Percentiles rank a stretch among this genome's conserved stretches.
phyloP scores from a whole-genome alignment of 1,139 yeast genomes.

The Kodamaea sp. region DNA sequence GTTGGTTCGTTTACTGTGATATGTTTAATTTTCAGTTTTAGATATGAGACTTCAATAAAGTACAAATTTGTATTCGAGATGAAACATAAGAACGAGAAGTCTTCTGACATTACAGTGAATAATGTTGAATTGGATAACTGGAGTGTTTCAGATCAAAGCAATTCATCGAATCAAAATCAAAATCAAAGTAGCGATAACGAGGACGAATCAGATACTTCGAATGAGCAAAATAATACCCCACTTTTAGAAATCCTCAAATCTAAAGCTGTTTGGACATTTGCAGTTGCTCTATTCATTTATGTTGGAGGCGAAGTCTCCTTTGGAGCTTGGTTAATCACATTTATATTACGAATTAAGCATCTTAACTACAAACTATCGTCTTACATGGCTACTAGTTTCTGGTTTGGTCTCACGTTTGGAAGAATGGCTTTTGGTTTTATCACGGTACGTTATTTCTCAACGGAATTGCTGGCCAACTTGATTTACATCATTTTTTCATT shows the following conservation, averaged over 20 bases:
- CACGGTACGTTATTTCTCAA: slow-evolving; percentile 47
- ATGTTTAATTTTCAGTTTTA: slow-evolving; percentile 31
- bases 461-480: slow-evolving; percentile 46
- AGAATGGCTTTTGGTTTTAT: slow-evolving; percentile 57
- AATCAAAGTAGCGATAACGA: slow-evolving; percentile 9
- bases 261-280: slow-evolving; percentile 44
- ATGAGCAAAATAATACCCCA: slow-evolving; percentile 13
- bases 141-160: neutral
- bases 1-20: slow-evolving; percentile 24
- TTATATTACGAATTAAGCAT: slow-evolving; percentile 47
- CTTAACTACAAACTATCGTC: slow-evolving; percentile 48
- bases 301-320: slow-evolving; percentile 69
- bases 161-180: neutral
- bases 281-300: slow-evolving; percentile 53
- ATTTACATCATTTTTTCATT: slow-evolving; percentile 33
- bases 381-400: slow-evolving; percentile 58
- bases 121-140: slow-evolving; percentile 1
- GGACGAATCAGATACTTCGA: slow-evolving; percentile 15
- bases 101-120: slow-evolving; percentile 10
- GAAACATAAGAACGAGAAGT: slow-evolving; percentile 10
- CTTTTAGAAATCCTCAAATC: slow-evolving; percentile 36
- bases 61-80: slow-evolving; percentile 35
- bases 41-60: slow-evolving; percentile 53
- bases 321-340: slow-evolving; percentile 67
- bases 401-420: slow-evolving; percentile 65